phyloP scores from a whole-genome alignment of 768 basidiomycete genomes.

The Boletus eberwhitei region DNA sequence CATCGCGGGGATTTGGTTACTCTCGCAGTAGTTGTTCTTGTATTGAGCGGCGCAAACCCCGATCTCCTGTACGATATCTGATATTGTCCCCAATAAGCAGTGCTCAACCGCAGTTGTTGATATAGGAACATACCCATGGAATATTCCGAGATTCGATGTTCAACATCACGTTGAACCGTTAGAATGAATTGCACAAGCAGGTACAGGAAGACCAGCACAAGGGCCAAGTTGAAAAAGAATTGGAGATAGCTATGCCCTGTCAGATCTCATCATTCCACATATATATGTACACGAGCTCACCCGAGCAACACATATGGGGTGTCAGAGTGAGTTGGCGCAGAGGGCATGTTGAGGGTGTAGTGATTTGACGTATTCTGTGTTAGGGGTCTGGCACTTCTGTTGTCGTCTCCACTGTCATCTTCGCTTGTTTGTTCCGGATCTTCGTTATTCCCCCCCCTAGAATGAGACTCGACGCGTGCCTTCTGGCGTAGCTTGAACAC shows the following conservation, averaged over 20 bases:
- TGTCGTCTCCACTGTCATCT: constrained; percentile 48
- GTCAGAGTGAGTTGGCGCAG: constrained; percentile 56
- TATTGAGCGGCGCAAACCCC: constrained; percentile 77
- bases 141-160: constrained; percentile 81
- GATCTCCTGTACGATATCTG: constrained; percentile 92
- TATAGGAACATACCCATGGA: constrained; percentile 62
- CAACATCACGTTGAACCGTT: constrained; percentile 88
- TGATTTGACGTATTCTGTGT: constrained; percentile 68
- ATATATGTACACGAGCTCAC: constrained; percentile 41
- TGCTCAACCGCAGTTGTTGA: constrained; percentile 13
- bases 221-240: constrained; percentile 88
- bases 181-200: constrained; percentile 82
- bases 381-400: constrained; percentile 35
- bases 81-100: constrained; percentile 16
- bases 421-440: constrained; percentile 39
- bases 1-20: constrained; percentile 82
- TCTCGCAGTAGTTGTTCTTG: constrained; percentile 78
- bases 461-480: constrained; percentile 33
- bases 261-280: constrained; percentile 14
- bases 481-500: constrained; percentile 62
- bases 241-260: constrained; percentile 70
- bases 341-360: constrained; percentile 79
- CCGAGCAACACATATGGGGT: constrained; percentile 82
- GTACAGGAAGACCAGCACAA: constrained; percentile 81
- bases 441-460: constrained; percentile 21